These are phyloP conservation scores for Millerago galiae DNA, from an alignment of 805 yeast species.

Conservation along the genomic window DNA sequence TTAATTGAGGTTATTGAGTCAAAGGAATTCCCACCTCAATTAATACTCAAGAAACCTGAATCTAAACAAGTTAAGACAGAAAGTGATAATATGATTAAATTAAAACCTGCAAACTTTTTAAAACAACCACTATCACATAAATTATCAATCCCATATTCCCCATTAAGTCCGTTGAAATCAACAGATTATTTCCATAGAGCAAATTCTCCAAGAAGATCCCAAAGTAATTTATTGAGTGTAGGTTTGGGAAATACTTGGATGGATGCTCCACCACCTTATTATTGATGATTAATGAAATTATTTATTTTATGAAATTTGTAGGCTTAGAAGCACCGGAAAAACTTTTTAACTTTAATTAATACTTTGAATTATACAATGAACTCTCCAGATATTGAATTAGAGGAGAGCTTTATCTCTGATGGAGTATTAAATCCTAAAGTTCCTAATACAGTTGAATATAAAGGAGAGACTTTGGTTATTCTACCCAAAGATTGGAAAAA, in stretches of 20 bases:
- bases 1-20: slow-evolving; percentile 12
- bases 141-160: slow-evolving; percentile 6
- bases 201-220: slow-evolving; percentile 23
- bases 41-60: background rate
- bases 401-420: background rate
- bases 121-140: background rate
- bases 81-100: background rate
- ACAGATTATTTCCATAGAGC: slow-evolving; percentile 12
- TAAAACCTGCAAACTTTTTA: background rate
- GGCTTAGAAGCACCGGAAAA: no score
- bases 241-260: slow-evolving; percentile 14
- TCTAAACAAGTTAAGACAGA: background rate
- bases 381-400: background rate
- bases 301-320: background rate
- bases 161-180: slow-evolving; percentile 15
- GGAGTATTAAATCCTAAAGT: background rate
- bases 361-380: background rate
- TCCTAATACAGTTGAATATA: background rate
- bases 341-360: no score
- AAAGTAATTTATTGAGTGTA: slow-evolving; percentile 17
- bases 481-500: slow-evolving; percentile 19
- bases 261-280: slow-evolving; percentile 15
- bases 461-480: slow-evolving; percentile 4
- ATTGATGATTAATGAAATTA: background rate
- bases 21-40: background rate